A percentile compares a stretch with the other conserved stretches of the same genome.
Conservation (phyloP, 306 rosid genomes). For the Gillenia trifoliata region DNA sequence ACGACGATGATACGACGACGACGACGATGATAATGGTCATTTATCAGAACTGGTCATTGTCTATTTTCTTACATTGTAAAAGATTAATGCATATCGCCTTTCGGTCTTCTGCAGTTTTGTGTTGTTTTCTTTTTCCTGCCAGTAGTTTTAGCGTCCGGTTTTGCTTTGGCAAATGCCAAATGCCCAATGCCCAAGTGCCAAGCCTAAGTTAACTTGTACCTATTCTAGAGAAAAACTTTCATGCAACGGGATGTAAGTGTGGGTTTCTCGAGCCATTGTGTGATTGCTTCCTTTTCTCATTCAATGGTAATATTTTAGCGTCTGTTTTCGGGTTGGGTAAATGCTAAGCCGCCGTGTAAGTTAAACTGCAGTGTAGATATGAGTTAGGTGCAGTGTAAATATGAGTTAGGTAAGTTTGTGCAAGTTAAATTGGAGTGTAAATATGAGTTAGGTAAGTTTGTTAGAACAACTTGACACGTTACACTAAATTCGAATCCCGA, state of each 20-base stretch:
- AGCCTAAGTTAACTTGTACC: background rate
- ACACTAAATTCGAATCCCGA: no score
- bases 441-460: no score
- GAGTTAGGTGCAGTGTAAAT: no score
- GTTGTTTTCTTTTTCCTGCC: no score
- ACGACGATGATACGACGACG: constrained; percentile 6
- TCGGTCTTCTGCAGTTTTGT: background rate
- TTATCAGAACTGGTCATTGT: background rate
- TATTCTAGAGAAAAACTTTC: no score
- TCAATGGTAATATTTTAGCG: background rate
- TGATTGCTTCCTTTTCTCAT: no score
- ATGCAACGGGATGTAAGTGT: background rate
- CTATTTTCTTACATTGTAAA: background rate
- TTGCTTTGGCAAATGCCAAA: background rate
- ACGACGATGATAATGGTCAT: constrained; percentile 26
- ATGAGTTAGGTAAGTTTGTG: no score
- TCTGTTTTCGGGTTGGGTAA: no score
- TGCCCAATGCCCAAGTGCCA: background rate
- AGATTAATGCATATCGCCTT: background rate
- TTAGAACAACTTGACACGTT: no score
- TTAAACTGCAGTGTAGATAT: no score
- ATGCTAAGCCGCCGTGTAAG: no score
- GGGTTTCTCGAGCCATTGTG: background rate
- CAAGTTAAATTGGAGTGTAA: no score
- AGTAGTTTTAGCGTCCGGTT: background rate